Conservation (phyloP, 768 basidiomycete species). For the Hebeloma cylindrosporum region DNA sequence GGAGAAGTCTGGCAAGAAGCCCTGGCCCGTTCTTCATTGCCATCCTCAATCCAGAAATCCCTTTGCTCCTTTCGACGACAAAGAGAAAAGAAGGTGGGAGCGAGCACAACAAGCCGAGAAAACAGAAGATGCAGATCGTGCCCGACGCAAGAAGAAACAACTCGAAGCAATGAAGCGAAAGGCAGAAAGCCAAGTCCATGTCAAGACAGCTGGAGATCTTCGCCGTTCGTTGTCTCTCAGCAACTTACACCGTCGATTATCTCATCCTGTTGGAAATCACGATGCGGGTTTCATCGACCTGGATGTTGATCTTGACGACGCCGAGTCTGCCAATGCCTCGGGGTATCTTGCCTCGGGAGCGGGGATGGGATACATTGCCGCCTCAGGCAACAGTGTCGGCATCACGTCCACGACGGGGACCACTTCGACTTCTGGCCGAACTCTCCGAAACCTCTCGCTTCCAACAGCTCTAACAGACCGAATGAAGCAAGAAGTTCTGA, state of each 20-base stretch:
- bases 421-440: conserved; percentile 59
- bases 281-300: conserved; percentile 32
- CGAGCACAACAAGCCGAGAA: conserved; percentile 49
- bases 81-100: conserved; percentile 68
- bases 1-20: conserved; percentile 51
- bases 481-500: conserved; percentile 65
- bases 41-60: conserved; percentile 74
- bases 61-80: conserved; percentile 74
- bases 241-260: conserved; percentile 62
- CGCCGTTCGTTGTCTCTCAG: conserved; percentile 76
- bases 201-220: conserved; percentile 49
- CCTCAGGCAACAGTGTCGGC: conserved; percentile 92
- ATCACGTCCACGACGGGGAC: conserved; percentile 92
- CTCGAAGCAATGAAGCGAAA: conserved; percentile 38
- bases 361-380: conserved; percentile 69
- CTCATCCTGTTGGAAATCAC: conserved; percentile 28
- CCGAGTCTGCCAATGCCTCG: conserved; percentile 65
- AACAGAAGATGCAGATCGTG: conserved; percentile 42
- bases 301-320: conserved; percentile 28
- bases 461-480: conserved; percentile 54
- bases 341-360: conserved; percentile 63
- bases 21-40: conserved; percentile 85
- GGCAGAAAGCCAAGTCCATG: conserved; percentile 34
- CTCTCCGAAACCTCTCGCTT: conserved; percentile 47
- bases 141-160: conserved; percentile 33